Conservation (phyloP, 2,329 filamentous ascomycete species). For the Fusarium decemcellulare region DNA sequence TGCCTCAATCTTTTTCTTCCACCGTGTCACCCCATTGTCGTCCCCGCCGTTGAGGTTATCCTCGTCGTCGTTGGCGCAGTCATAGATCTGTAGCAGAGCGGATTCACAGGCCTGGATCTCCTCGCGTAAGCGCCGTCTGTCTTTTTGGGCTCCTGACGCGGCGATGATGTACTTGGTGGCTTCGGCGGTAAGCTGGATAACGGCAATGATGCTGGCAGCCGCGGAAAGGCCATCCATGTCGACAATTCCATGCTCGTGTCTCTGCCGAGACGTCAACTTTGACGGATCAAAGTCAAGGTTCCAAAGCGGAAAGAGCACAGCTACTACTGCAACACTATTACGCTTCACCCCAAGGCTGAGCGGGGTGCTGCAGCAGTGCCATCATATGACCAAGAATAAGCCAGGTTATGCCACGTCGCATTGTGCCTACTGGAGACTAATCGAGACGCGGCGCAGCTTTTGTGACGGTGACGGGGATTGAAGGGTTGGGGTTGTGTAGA, state of each 20-base stretch:
- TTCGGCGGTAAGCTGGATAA: constrained; percentile 35
- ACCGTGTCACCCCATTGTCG: constrained; percentile 6
- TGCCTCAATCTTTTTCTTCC: constrained; percentile 37
- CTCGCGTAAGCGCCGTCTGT: constrained; percentile 31
- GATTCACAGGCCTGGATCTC: constrained; percentile 35
- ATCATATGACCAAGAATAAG: too few relatives aligned
- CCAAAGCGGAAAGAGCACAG: too few relatives aligned
- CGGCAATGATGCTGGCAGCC: constrained; percentile 38
- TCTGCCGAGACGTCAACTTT: not conserved
- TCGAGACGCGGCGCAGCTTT: too few relatives aligned
- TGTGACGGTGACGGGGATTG: too few relatives aligned
- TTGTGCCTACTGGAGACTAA: too few relatives aligned
- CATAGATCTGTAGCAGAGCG: constrained; percentile 37
- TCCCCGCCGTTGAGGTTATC: constrained; percentile 3
- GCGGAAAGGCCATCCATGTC: constrained; percentile 8
- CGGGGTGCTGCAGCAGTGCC: too few relatives aligned
- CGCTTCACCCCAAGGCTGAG: too few relatives aligned
- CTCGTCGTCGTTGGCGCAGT: constrained; percentile 36
- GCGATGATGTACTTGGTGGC: constrained; percentile 39
- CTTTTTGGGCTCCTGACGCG: constrained; percentile 28
- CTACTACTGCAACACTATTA: too few relatives aligned
- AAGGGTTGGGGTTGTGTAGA: too few relatives aligned
- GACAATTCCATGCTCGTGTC: too few relatives aligned
- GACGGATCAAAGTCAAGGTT: not conserved
- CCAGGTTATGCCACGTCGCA: too few relatives aligned